phyloP scores from a whole-genome alignment of 805 yeast genomes.

The Saturnispora silvae region DNA sequence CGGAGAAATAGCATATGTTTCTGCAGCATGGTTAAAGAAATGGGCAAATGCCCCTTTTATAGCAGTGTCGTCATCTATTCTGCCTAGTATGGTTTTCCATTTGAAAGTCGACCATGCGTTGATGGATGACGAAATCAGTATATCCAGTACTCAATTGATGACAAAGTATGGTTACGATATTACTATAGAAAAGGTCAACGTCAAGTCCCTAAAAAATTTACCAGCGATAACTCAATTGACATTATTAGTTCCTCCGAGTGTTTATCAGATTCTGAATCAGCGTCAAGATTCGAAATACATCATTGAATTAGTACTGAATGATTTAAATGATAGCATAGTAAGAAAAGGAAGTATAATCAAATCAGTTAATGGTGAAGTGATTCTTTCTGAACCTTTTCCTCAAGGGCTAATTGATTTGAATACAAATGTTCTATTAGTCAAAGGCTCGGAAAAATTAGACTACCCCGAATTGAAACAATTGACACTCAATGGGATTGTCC shows the following conservation, averaged over 20 bases:
- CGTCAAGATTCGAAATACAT: slow-evolving; percentile 19
- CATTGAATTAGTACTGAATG: slow-evolving; percentile 26
- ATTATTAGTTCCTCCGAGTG: slow-evolving; percentile 34
- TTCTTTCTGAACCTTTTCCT: slow-evolving; percentile 61
- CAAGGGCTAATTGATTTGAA: slow-evolving; percentile 46
- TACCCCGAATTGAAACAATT: neutral
- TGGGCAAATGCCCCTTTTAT: neutral
- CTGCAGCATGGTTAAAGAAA: neutral
- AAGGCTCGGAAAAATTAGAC: slow-evolving; percentile 12
- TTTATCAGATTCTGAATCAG: slow-evolving; percentile 34
- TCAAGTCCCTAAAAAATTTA: slow-evolving; percentile 27
- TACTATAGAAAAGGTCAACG: slow-evolving; percentile 32
- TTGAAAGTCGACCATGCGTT: neutral
- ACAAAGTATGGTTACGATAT: slow-evolving; percentile 28
- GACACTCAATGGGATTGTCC: neutral
- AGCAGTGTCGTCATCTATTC: neutral
- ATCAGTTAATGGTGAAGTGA: slow-evolving; percentile 37
- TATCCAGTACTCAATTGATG: slow-evolving; percentile 31
- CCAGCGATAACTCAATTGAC: slow-evolving; percentile 29
- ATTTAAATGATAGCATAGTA: slow-evolving; percentile 23
- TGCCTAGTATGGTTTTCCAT: slow-evolving; percentile 1
- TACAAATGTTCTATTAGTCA: slow-evolving; percentile 48
- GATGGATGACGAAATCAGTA: slow-evolving; percentile 23
- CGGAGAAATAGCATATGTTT: neutral
- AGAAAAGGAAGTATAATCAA: slow-evolving; percentile 35